Evolutionary conservation across 352 stramenopile species (phyloP), one percentile per base, ranked within the genome.

Genomic region (Aphanomyces euteiches): DNA sequence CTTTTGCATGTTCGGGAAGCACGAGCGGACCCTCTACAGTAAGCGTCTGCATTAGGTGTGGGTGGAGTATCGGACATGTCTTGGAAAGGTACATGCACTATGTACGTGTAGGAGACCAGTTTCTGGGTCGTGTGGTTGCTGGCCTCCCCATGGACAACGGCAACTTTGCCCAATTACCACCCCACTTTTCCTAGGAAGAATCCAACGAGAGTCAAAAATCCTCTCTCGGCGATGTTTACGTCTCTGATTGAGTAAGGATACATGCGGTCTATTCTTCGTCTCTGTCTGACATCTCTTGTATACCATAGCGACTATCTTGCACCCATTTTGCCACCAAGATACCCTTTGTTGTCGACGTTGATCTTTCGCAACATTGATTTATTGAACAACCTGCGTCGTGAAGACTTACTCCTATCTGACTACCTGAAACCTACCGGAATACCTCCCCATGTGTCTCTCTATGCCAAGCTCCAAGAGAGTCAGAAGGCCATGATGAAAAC

Each of bases 1-100:
- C 72, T n/a, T 75, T 70, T 48, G 5, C 58, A 3, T 72, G 48
- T 34, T 69, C 54, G 53, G 61, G 50, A 1, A 56, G n/a, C 19
- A 72, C 48, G 13, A 63, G 13, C 39, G 54, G 47, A 3, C 63
- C 6, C 13, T 75, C 71, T 4, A 67, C 45, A 60, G 48, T 54
- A 7, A 66, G 61, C 40, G 60, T 72, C 2, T 72, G 47, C 28
- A 53, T 72, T 5, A 58, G 60, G 3, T 71, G 61, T 43, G 61
- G 53, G 2, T 72, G 56, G 53, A 45, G 60, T 28, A 7, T 72
- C 34, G 66, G 40, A 12, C 28, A 54, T 53, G 57, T 66, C 5
- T 47, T 67, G 56, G 70, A 72, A 10, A 38, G 59, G 28, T 63
- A 71, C 15, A 69, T 61, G 34, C 5, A 45, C 15, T 67, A 65